Base-by-base conservation (phyloP, 2,329 filamentous ascomycete species). In the Purpureocillium lavendulum region DNA sequence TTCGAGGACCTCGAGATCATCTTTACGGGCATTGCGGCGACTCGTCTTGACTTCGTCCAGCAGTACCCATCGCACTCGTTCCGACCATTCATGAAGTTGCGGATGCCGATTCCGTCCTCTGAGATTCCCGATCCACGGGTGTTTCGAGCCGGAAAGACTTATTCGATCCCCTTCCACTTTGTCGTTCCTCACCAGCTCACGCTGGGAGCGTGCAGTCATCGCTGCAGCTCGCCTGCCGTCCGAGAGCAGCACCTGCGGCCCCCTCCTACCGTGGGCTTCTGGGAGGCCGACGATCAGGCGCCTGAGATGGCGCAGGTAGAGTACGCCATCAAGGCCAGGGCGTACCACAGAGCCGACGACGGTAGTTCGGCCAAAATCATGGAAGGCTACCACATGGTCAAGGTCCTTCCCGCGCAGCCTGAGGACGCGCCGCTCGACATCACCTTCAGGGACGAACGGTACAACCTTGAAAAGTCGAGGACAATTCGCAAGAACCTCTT, bases 171-270 rank as follows among this genome's bases (percentile, higher is more conserved):
- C n/a, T 75, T 79, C 60, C 58, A 74, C 58, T 79, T 79, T 46
- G 68, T 78, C 42, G 66, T 79, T 13, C 75, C 75, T n/a, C 62
- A 64, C 46, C 67, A 76, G 39, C 68, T 79, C 43, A 77, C 74
- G 14, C 61, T 77, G 36, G 67, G 66, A 42, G 72, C 74, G 14
- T 79, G 75, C 62, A 69, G 60, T 49, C 74, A 78, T 58, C 48
- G 54, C 21, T 63, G 67, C 39, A 57, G 61, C 31, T 62, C 62
- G 31, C 58, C 61, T n/a, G 59, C 59, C 35, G 61, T 78, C 24
- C 63, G 65, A 39, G 71, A 73, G 28, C 62, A 70, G 35, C 75
- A 79, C 57, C 56, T 73, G 30, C 63, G 66, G 11, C 61, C 76
- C 16, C 75, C 74, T 2, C 74, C 75, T 0, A 69, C 69, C 10